A percentile compares a stretch with the other conserved stretches of the same genome.
Conservation (phyloP, 257 asterid species). For the Fraxinus quadrangulata region DNA sequence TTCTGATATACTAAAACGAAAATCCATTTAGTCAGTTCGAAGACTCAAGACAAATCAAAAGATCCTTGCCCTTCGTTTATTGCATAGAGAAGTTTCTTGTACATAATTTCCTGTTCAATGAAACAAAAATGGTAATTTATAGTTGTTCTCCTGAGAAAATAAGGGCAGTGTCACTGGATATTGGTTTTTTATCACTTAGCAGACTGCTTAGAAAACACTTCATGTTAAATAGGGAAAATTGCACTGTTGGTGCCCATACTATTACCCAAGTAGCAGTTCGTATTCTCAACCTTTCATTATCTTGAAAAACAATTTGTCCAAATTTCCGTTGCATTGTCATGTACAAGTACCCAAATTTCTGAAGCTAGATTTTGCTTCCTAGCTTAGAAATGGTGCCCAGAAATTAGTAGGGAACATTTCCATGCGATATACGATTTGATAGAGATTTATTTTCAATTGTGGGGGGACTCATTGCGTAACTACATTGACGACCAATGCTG, state of each 20-base stretch:
- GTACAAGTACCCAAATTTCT: background rate
- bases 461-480: background rate
- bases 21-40: slow-evolving; percentile 23
- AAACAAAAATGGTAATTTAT: background rate
- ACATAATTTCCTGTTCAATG: slow-evolving; percentile 73
- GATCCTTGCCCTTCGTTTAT: slow-evolving; percentile 97
- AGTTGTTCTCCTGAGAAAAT: background rate
- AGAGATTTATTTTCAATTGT: background rate
- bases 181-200: background rate
- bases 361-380: background rate
- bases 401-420: background rate
- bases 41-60: slow-evolving; percentile 80
- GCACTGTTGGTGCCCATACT: background rate
- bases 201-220: background rate
- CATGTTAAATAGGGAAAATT: background rate
- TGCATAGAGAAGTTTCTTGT: slow-evolving; percentile 83
- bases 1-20: slow-evolving; percentile 16
- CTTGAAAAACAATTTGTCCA: background rate
- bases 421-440: too few relatives aligned
- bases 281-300: background rate
- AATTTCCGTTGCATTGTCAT: too few relatives aligned
- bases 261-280: background rate
- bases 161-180: background rate
- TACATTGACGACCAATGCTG: background rate
- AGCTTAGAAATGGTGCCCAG: background rate